Percentiles rank a stretch among this genome's conserved stretches.
These are phyloP conservation scores for Papilionanthe hybrid DNA, from an alignment of 116 monocot genomes.

Conservation along the genomic window DNA sequence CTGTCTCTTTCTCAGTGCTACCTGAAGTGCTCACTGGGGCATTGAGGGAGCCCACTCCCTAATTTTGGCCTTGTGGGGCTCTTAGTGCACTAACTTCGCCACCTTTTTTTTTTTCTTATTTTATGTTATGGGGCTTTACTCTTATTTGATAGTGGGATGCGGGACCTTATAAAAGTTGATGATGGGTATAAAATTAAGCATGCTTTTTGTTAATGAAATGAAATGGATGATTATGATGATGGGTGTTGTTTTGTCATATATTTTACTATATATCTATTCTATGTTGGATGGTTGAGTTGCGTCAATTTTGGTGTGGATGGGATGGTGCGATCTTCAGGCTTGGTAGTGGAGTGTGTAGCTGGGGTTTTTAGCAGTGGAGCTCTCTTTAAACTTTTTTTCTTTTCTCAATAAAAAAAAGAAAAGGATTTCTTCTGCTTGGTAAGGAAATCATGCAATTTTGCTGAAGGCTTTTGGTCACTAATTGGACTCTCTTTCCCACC, in stretches of 20 bases:
- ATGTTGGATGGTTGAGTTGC: conserved; percentile 5
- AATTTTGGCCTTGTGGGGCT: conserved; percentile 24
- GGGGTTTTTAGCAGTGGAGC: background rate
- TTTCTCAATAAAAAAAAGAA: too few relatives aligned
- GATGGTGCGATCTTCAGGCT: conserved; percentile 4
- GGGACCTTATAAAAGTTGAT: conserved; percentile 28
- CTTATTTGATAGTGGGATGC: conserved; percentile 29
- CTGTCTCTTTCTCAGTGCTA: conserved; percentile 15
- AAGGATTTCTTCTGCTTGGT: background rate
- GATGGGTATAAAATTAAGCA: conserved; percentile 18
- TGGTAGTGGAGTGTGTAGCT: background rate
- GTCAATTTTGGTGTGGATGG: background rate
- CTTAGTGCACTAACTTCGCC: conserved; percentile 30
- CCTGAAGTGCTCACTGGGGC: conserved; percentile 6
- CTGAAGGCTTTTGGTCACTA: background rate
- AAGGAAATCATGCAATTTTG: conserved; percentile 1
- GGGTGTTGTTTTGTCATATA: background rate
- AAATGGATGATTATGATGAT: conserved; percentile 24
- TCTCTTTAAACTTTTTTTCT: background rate
- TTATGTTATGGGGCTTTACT: too few relatives aligned
- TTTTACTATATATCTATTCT: too few relatives aligned
- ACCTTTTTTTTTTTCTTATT: conserved; percentile 1
- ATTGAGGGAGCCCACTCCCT: conserved; percentile 4
- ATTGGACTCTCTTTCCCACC: background rate
- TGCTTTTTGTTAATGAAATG: conserved; percentile 11